Percentiles rank a stretch among this genome's conserved stretches.
phyloP scores from a whole-genome alignment of 352 stramenopile species.

The Poterioochromonas sp. region DNA sequence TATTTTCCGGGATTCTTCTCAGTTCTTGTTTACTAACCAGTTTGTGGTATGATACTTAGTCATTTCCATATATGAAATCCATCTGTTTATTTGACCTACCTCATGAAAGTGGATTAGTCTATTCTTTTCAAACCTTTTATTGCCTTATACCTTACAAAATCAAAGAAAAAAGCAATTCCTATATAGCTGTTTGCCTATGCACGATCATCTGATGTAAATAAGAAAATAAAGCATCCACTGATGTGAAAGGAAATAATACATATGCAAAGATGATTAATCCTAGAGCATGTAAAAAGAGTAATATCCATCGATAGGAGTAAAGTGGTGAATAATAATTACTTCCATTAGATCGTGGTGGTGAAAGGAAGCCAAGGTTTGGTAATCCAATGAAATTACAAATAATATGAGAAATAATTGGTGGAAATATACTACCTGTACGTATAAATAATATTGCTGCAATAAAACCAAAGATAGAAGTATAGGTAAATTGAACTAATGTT shows the following conservation, averaged over 20 bases:
- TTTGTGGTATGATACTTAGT: too few relatives aligned
- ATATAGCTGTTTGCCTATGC: too few relatives aligned
- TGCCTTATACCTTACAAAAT: too few relatives aligned
- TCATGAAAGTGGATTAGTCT: too few relatives aligned
- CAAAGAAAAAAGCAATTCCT: too few relatives aligned
- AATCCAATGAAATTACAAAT: constrained; percentile 26
- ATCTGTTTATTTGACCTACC: too few relatives aligned
- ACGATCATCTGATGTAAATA: too few relatives aligned
- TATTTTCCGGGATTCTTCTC: too few relatives aligned
- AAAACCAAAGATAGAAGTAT: constrained; percentile 7
- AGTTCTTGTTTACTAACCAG: too few relatives aligned
- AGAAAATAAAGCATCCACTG: neutral
- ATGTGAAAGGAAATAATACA: neutral
- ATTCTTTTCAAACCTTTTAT: too few relatives aligned
- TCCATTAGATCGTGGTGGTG: neutral
- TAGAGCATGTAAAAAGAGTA: neutral
- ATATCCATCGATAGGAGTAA: neutral
- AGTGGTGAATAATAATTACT: too few relatives aligned
- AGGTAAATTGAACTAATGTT: constrained; percentile 6
- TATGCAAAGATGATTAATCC: neutral
- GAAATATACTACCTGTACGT: neutral
- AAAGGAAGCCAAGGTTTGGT: neutral
- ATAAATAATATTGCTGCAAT: constrained; percentile 1
- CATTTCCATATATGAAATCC: too few relatives aligned
- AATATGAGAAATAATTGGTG: neutral